These are phyloP conservation scores for Cercospora brassicicola DNA, from an alignment of 2,329 filamentous ascomycete species.

Conservation along the genomic window DNA sequence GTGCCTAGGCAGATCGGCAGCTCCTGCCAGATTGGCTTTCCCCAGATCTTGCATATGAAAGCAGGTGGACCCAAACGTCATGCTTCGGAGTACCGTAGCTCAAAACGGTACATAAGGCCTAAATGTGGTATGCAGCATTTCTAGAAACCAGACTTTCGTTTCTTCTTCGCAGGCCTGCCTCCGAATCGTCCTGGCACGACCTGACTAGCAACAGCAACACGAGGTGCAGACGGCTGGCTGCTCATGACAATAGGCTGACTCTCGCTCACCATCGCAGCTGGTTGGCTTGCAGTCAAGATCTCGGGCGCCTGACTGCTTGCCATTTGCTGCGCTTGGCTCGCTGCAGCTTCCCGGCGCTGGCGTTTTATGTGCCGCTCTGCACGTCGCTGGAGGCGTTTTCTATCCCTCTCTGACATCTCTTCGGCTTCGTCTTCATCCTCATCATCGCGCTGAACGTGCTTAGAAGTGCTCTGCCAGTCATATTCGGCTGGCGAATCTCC, in stretches of 20 bases:
- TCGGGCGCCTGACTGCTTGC: constrained; percentile 36
- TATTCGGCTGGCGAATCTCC: constrained; percentile 44
- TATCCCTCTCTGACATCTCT: constrained; percentile 41
- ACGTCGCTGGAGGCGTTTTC: constrained; percentile 41
- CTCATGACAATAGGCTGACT: constrained; percentile 24
- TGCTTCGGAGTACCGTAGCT: constrained; percentile 1
- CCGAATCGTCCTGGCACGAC: constrained; percentile 37
- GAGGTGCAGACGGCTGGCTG: constrained; percentile 26
- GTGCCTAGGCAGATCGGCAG: constrained; percentile 16
- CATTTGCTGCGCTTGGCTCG: constrained; percentile 28
- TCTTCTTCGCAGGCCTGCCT: constrained; percentile 44
- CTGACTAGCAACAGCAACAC: constrained; percentile 36
- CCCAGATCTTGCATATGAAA: constrained; percentile 11
- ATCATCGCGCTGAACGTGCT: constrained; percentile 26
- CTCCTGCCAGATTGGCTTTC: constrained; percentile 12
- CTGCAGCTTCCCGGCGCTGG: constrained; percentile 43
- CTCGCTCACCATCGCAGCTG: constrained; percentile 10
- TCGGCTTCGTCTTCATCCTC: constrained; percentile 38
- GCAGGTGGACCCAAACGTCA: not conserved
- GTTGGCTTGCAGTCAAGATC: constrained; percentile 36
- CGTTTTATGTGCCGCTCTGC: constrained; percentile 45
- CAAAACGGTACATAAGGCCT: not conserved
- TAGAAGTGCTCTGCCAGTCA: constrained; percentile 43
- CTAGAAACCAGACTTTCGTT: constrained; percentile 43
- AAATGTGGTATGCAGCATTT: constrained; percentile 7